Evolutionary conservation across 768 basidiomycete genomes (phyloP).

Genomic region (Termitomyces sp.): DNA sequence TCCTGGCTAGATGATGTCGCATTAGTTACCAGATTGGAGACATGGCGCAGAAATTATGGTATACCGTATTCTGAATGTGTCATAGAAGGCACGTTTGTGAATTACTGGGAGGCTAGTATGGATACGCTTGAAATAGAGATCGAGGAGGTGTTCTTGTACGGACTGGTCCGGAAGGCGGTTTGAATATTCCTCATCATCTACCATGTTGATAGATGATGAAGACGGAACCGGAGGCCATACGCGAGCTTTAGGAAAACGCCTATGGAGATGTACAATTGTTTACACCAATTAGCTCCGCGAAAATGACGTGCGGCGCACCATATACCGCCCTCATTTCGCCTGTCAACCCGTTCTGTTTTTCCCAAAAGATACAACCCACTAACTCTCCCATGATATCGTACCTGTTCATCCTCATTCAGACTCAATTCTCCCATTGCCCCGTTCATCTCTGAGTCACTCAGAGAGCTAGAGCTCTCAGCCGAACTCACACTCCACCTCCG

Average conservation of each 20-base stretch:
- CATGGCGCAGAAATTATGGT: constrained; percentile 4
- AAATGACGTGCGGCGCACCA: constrained; percentile 42
- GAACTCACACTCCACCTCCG: constrained; percentile 28
- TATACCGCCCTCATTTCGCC: constrained; percentile 69
- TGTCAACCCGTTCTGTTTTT: constrained; percentile 51
- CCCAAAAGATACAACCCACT: constrained; percentile 75
- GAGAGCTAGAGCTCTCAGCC: constrained; percentile 24
- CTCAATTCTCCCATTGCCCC: constrained; percentile 83
- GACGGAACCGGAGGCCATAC: constrained; percentile 69
- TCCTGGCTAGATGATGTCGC: constrained; percentile 16
- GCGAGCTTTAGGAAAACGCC: constrained; percentile 83
- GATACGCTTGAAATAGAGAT: constrained; percentile 77
- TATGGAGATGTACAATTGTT: constrained; percentile 19
- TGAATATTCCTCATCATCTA: constrained; percentile 30
- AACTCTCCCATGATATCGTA: constrained; percentile 82
- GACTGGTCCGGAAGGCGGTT: constrained; percentile 48
- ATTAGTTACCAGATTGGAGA: not conserved
- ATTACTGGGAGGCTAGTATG: constrained; percentile 76
- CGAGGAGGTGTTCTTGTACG: constrained; percentile 63
- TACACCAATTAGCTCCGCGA: not conserved
- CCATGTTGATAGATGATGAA: constrained; percentile 22
- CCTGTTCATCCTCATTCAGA: constrained; percentile 81
- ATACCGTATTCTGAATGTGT: constrained; percentile 40
- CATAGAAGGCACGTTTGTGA: constrained; percentile 64
- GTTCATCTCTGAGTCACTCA: constrained; percentile 38